phyloP scores from a whole-genome alignment of 768 basidiomycete species.

The Phaffia tasmanica region DNA sequence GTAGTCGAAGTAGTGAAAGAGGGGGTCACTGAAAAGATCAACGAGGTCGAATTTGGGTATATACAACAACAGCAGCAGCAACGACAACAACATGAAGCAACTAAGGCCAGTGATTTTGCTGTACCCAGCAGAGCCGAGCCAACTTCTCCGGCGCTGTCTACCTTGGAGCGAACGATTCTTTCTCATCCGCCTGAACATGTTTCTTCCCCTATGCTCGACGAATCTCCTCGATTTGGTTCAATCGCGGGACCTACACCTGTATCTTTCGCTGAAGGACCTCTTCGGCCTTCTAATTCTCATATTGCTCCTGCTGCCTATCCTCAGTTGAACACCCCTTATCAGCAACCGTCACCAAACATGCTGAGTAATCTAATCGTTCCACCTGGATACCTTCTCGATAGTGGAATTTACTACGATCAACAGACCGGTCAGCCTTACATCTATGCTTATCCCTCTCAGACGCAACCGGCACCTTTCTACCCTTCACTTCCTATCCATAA shows the following conservation, averaged over 20 bases:
- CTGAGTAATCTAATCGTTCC: neutral
- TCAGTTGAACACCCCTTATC: neutral
- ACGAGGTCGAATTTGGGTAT: neutral
- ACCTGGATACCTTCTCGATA: slow-evolving; percentile 5
- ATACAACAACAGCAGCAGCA: neutral
- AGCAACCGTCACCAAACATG: neutral
- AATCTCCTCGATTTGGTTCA: neutral
- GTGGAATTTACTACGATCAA: neutral
- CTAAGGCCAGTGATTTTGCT: neutral
- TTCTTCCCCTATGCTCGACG: neutral
- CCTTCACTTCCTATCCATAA: no score
- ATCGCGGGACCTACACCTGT: neutral
- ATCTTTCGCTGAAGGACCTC: no score
- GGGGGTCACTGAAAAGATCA: neutral
- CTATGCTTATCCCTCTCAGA: neutral
- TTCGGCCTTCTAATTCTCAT: neutral
- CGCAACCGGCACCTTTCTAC: no score
- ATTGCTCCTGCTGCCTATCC: no score
- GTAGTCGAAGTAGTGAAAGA: neutral
- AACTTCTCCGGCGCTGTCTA: slow-evolving; percentile 1
- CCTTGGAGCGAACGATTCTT: neutral
- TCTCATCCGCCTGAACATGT: neutral
- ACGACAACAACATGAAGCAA: no score
- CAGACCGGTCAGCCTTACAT: slow-evolving; percentile 2
- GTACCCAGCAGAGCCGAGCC: slow-evolving; percentile 2